Evolutionary conservation across 2,329 filamentous ascomycete genomes (phyloP), one percentile per base, ranked within the genome.

Genomic region (Colletotrichum sp.): DNA sequence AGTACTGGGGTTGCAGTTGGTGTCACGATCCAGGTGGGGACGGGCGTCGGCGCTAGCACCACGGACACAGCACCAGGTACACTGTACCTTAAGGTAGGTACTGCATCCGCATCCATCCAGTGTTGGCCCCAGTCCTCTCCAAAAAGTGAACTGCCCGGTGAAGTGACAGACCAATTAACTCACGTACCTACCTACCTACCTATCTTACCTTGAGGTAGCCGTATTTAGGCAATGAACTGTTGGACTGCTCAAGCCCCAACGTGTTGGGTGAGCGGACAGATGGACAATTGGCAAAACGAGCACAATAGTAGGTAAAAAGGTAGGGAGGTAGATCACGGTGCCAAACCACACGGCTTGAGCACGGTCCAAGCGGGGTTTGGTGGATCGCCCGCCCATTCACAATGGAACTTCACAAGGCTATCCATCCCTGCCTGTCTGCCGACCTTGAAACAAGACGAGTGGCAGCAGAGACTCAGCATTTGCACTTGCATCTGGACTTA

Each of bases 371-470:
- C 49, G 68, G 68, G 62, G 68, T 72, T 32, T 8, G 39, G 39
- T 39, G 49, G 30, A 16, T 36, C 21, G 16, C 28, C 21, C 44
- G 24, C 6, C 32, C 13, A 34, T 34, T 34, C 32, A 34, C 32
- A 34, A 32, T 32, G 30, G 30, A 32, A 34, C 32, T 34, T 24
- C 18, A 36, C 26, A 32, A 55, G 18, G 64, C 32, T 18, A 52
- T 52, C n/a, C 26, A 73, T 57, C 71, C 71, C 55, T 73, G 71
- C 71, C 57, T 57, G 24, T 64, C 30, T 57, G 65, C 12, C 39
- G 34, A 28, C 34, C 30, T 55, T 73, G 71, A 74, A 74, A 74
- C 71, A 71, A 63, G 30, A n/a, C 10, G 66, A 73, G 71, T 44
- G 66, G 64, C 64, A 68, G 65, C 63, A 68, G 26, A 68, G 34